Percentiles rank a stretch among this genome's conserved stretches.
Evolutionary conservation across 371 early-diverging fungal species (phyloP).

Genomic region (Syncephalastrum monosporum): DNA sequence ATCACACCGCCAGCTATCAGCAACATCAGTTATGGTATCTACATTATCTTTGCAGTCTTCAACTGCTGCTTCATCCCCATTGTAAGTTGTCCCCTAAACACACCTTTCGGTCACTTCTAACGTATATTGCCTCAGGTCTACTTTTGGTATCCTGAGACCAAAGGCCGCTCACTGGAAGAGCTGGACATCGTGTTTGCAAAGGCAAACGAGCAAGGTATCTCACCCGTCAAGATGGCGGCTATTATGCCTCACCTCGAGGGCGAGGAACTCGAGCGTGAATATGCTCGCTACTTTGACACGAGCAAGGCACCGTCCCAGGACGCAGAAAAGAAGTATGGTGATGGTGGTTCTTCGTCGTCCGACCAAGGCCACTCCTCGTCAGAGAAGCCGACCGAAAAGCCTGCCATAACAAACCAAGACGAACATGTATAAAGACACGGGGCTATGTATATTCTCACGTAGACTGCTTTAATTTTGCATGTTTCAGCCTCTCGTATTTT

Average conservation of each 20-base stretch:
- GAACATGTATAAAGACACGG: too few species aligned
- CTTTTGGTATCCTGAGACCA: constrained; percentile 77
- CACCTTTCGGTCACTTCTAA: too few species aligned
- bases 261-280: constrained; percentile 9
- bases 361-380: too few species aligned
- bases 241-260: constrained; percentile 16
- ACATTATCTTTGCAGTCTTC: constrained; percentile 41
- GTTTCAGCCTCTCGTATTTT: too few species aligned
- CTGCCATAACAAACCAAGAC: too few species aligned
- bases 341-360: too few species aligned
- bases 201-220: constrained; percentile 13
- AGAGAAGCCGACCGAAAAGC: too few species aligned
- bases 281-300: constrained; percentile 14
- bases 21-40: constrained; percentile 37
- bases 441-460: too few species aligned
- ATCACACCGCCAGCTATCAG: constrained; percentile 27
- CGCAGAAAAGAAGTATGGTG: too few species aligned
- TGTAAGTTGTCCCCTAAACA: background rate
- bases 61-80: constrained; percentile 33
- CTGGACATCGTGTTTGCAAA: constrained; percentile 26
- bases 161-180: constrained; percentile 66
- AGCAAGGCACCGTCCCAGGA: too few species aligned
- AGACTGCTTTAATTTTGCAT: too few species aligned
- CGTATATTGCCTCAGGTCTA: constrained; percentile 24
- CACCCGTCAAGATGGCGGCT: constrained; percentile 20